Evolutionary conservation across 1,284 basidiomycete species (phyloP).

Genomic region (Pascua guehoae): DNA sequence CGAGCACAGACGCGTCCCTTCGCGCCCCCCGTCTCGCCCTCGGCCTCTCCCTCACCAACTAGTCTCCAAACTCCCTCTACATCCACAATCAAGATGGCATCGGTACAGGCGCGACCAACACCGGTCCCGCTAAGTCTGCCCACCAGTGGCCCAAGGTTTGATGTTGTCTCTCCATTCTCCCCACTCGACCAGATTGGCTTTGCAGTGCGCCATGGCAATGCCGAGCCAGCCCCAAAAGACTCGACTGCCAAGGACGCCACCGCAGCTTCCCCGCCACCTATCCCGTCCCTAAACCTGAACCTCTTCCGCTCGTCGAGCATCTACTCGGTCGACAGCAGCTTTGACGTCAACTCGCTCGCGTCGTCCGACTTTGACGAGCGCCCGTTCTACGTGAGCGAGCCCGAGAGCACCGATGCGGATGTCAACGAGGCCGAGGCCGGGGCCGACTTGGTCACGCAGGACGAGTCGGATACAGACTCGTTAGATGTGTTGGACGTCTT

Average conservation of each 20-base stretch:
- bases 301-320: constrained; percentile 39
- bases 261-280: constrained; percentile 13
- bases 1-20: too few relatives aligned
- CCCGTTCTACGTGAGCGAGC: background rate
- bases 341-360: constrained; percentile 5
- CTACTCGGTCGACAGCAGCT: constrained; percentile 33
- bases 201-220: background rate
- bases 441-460: constrained; percentile 2
- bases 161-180: constrained; percentile 1
- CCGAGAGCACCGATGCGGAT: too few relatives aligned
- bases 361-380: background rate
- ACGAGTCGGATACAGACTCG: background rate
- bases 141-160: background rate
- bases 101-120: too few relatives aligned
- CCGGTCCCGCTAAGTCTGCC: too few relatives aligned
- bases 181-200: constrained; percentile 22
- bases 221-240: background rate
- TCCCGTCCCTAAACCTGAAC: constrained; percentile 41
- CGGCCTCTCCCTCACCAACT: too few relatives aligned
- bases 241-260: background rate
- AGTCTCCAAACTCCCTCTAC: too few relatives aligned
- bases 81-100: too few relatives aligned
- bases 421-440: background rate
- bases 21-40: too few relatives aligned
- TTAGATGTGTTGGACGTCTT: background rate